These are phyloP conservation scores for Entrophospora sp. DNA, from an alignment of 192 early-diverging fungal species.

Conservation along the genomic window DNA sequence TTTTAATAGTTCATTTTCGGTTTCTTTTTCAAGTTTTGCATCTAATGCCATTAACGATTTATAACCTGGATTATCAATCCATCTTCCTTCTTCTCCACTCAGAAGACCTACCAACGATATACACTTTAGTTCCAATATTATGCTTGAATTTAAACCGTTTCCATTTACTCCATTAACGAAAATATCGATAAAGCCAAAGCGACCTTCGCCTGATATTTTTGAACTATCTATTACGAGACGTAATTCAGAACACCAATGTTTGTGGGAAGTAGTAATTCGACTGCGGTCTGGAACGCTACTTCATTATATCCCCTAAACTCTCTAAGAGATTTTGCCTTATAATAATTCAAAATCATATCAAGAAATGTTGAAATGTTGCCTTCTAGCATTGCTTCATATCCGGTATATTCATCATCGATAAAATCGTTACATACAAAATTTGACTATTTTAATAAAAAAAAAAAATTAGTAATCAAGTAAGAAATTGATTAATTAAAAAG, in stretches of 20 bases:
- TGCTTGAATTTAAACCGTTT: not conserved
- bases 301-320: not conserved
- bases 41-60: not conserved
- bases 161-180: conserved; percentile 11
- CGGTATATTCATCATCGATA: not conserved
- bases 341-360: not conserved
- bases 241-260: conserved; percentile 23
- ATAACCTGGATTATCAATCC: not conserved
- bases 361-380: not conserved
- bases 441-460: too few relatives aligned
- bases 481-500: too few relatives aligned
- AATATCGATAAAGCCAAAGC: conserved; percentile 23
- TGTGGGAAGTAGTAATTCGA: not conserved
- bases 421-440: not conserved
- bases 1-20: not conserved
- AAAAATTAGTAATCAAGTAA: not conserved
- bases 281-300: not conserved
- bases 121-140: not conserved
- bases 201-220: conserved; percentile 24
- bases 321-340: not conserved
- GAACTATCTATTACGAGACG: conserved; percentile 24
- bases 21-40: not conserved
- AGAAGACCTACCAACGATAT: not conserved
- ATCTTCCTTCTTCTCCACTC: not conserved
- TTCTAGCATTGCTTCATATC: not conserved